Evolutionary conservation across 495 filamentous ascomycete genomes (phyloP).

Genomic region (Articulospora tetracladia): DNA sequence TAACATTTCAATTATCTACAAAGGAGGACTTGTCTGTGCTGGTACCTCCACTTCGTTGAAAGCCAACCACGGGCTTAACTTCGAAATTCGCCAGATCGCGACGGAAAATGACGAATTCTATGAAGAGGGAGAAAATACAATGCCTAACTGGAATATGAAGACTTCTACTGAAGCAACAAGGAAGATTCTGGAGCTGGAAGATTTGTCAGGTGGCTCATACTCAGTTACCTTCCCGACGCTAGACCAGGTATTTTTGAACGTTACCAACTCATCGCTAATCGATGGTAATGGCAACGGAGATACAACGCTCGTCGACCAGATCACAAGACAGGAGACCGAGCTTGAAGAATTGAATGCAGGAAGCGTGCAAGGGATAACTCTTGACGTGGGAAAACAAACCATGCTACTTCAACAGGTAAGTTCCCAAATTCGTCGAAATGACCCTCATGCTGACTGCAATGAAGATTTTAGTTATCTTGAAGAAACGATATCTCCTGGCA

Average conservation of each 20-base stretch:
- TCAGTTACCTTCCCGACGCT: slow-evolving; percentile 20
- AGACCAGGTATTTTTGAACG: slow-evolving; percentile 24
- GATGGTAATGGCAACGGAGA: slow-evolving; percentile 17
- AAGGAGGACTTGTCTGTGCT: slow-evolving; percentile 28
- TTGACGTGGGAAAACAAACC: slow-evolving; percentile 18
- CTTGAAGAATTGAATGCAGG: slow-evolving; percentile 13
- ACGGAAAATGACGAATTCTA: neutral
- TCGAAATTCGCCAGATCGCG: slow-evolving; percentile 4
- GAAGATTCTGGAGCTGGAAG: slow-evolving; percentile 21
- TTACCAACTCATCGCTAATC: slow-evolving; percentile 11
- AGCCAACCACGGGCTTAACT: slow-evolving; percentile 13
- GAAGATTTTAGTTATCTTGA: neutral
- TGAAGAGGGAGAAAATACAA: slow-evolving; percentile 1
- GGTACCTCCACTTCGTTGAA: slow-evolving; percentile 30
- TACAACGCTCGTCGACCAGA: slow-evolving; percentile 11
- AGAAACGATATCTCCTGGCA: neutral
- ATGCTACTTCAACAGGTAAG: slow-evolving; percentile 11
- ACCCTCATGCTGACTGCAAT: too few species aligned
- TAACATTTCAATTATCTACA: slow-evolving; percentile 33
- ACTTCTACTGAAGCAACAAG: slow-evolving; percentile 20
- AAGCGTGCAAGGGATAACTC: slow-evolving; percentile 11
- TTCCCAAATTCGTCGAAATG: slow-evolving; percentile 12
- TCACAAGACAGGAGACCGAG: slow-evolving; percentile 15
- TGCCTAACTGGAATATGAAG: slow-evolving; percentile 10
- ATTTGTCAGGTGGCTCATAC: slow-evolving; percentile 10